These are phyloP conservation scores for Cercospora berteroae DNA, from an alignment of 2,329 filamentous ascomycete species.

Conservation along the genomic window DNA sequence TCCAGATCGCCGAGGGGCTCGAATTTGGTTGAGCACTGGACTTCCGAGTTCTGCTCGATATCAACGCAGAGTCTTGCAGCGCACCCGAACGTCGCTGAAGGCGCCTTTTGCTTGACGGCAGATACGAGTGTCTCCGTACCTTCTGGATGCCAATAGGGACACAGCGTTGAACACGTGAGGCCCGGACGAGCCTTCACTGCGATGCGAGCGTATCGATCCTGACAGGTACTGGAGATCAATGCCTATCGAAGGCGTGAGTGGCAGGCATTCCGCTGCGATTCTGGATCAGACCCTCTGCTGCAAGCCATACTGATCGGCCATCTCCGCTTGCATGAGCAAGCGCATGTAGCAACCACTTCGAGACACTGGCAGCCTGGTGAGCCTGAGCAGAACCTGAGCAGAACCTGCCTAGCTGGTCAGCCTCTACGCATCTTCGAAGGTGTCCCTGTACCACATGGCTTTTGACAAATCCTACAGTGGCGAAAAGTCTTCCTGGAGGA, in stretches of 20 bases:
- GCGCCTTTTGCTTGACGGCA: background rate
- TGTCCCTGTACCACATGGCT: background rate
- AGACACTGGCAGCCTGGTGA: background rate
- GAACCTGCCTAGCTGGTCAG: background rate
- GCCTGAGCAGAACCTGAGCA: background rate
- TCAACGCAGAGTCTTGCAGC: background rate
- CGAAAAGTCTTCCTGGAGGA: background rate
- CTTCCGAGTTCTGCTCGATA: background rate
- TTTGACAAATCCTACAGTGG: background rate
- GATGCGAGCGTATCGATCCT: background rate
- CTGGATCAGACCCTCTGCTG: background rate
- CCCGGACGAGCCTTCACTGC: background rate
- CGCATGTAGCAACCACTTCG: background rate
- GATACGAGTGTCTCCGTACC: background rate
- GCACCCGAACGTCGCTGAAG: background rate
- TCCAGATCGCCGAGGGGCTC: background rate
- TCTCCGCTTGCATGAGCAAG: background rate
- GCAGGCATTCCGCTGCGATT: background rate
- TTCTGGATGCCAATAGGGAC: background rate
- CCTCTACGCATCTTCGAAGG: background rate
- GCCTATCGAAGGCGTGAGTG: background rate
- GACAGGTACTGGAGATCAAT: background rate
- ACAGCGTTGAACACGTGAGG: background rate
- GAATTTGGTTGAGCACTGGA: background rate
- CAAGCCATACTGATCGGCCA: background rate